Conservation (phyloP, 106 monocot species). For the Dendrobium officinale region DNA sequence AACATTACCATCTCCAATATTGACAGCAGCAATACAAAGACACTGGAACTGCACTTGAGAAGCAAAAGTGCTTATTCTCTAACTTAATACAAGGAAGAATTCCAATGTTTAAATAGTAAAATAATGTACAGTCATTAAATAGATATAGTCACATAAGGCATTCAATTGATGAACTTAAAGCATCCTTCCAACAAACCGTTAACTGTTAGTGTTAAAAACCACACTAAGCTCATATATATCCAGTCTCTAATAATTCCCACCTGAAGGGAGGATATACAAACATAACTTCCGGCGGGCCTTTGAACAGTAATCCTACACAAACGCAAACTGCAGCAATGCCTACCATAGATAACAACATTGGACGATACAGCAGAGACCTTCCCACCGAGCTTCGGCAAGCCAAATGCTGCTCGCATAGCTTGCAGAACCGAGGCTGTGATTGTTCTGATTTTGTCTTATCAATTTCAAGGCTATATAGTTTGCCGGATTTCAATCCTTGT, state of each 20-base stretch:
- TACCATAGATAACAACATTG: conserved; percentile 51
- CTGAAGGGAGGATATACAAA: conserved; percentile 47
- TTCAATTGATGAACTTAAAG: neutral
- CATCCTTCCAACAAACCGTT: neutral
- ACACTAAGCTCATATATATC: conserved; percentile 24
- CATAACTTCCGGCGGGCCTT: conserved; percentile 44
- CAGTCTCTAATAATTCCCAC: conserved; percentile 53
- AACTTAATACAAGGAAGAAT: neutral
- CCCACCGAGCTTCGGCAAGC: neutral
- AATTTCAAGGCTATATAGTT: conserved; percentile 16
- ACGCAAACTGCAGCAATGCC: conserved; percentile 80
- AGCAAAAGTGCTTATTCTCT: no score
- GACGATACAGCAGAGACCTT: conserved; percentile 36
- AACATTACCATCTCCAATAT: no score
- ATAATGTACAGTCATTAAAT: neutral
- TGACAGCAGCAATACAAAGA: no score
- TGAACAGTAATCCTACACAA: conserved; percentile 65
- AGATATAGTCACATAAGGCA: neutral
- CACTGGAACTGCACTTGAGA: no score
- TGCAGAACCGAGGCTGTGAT: conserved; percentile 17
- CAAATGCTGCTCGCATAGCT: conserved; percentile 34
- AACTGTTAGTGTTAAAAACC: neutral
- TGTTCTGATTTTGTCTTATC: conserved; percentile 9
- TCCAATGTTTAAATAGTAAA: neutral
- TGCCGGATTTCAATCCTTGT: conserved; percentile 2